phyloP scores from a whole-genome alignment of 805 yeast species.

The Danielia oregonensis region DNA sequence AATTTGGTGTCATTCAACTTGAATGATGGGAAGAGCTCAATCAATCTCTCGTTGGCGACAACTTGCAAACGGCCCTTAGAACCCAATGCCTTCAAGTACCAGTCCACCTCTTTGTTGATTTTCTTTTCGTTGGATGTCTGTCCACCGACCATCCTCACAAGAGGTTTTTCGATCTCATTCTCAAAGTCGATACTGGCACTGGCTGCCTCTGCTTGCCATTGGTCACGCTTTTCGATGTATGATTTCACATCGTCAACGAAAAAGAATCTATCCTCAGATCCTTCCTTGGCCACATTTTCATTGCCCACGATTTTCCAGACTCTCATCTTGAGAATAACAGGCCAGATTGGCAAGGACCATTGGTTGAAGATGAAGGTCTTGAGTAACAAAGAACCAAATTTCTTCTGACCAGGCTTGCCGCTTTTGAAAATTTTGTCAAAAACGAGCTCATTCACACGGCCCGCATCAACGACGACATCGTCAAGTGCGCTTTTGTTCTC shows the following conservation, averaged over 20 bases:
- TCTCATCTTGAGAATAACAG: conserved; percentile 48
- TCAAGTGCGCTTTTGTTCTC: conserved; percentile 17
- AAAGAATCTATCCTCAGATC: conserved; percentile 29
- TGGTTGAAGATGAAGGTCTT: conserved; percentile 67
- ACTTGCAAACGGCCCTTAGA: conserved; percentile 29
- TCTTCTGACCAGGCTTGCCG: conserved; percentile 44
- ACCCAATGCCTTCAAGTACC: conserved; percentile 50
- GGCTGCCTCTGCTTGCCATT: conserved; percentile 42
- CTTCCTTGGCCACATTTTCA: conserved; percentile 17
- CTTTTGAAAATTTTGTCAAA: conserved; percentile 38
- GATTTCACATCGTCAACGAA: conserved; percentile 29
- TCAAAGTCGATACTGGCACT: conserved; percentile 48
- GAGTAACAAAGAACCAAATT: conserved; percentile 51
- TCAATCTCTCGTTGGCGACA: conserved; percentile 48
- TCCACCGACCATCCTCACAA: conserved; percentile 58
- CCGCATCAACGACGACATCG: conserved; percentile 28
- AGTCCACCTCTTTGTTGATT: conserved; percentile 49
- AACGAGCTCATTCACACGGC: conserved; percentile 21
- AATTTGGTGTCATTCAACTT: conserved; percentile 53
- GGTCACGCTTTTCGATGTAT: conserved; percentile 37
- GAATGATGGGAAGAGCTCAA: conserved; percentile 53
- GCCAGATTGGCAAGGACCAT: conserved; percentile 38
- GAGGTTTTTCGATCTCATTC: conserved; percentile 49
- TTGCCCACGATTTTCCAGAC: conserved; percentile 30
- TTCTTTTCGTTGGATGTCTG: conserved; percentile 48